Percentiles rank a stretch among this genome's conserved stretches.
Conservation (phyloP, 306 rosid genomes). For the Pyrus bretschneideri region DNA sequence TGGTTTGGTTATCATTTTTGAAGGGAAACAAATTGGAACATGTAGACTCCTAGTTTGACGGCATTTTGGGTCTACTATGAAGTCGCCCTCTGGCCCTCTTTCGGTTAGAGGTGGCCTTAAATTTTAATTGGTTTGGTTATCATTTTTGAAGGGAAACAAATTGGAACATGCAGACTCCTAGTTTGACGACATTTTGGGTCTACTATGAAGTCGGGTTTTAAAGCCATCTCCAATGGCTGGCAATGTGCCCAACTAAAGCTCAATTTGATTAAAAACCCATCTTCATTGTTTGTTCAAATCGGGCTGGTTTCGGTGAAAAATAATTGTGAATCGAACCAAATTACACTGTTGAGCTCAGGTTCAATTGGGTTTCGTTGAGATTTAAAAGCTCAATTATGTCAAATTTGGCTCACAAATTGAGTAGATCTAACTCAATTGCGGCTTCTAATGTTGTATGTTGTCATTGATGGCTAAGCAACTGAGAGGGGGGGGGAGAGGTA, state of each 20-base stretch:
- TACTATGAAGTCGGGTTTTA: not conserved
- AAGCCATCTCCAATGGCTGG: not conserved
- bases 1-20: too few species aligned
- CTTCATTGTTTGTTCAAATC: not conserved
- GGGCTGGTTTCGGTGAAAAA: not conserved
- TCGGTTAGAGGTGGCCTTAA: too few species aligned
- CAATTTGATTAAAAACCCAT: not conserved
- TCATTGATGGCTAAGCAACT: too few species aligned
- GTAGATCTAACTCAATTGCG: not conserved
- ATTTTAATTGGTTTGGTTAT: too few species aligned
- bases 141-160: not conserved
- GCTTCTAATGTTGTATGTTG: not conserved
- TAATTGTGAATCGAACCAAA: not conserved
- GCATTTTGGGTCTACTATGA: not conserved
- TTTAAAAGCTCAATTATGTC: not conserved
- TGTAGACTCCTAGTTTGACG: too few species aligned
- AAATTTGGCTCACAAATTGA: not conserved
- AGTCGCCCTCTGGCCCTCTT: too few species aligned
- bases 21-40: not conserved
- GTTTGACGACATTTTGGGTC: not conserved
- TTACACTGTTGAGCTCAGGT: not conserved
- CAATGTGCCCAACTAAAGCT: too few species aligned
- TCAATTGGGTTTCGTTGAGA: not conserved
- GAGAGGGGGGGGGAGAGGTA: too few species aligned
- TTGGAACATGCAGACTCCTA: too few species aligned